phyloP scores from a whole-genome alignment of 2,329 filamentous ascomycete genomes.

The Fusarium redolens region DNA sequence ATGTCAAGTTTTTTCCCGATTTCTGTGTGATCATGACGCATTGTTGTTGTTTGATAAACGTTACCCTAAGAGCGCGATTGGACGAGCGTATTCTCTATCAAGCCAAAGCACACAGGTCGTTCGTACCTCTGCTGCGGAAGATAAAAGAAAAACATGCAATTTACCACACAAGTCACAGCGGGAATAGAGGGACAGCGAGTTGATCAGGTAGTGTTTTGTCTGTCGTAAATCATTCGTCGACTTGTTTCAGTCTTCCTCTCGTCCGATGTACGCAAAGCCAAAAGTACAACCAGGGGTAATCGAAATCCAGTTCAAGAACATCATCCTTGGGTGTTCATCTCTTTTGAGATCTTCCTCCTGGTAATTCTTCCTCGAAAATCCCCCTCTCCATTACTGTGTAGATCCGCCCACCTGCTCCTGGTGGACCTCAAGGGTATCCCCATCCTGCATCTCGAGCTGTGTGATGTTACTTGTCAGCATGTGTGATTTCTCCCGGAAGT shows the following conservation, averaged over 20 bases:
- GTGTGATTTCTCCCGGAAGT: not conserved
- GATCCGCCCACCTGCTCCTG: constrained; percentile 95
- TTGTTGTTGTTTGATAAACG: not conserved
- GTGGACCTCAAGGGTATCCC: constrained; percentile 95
- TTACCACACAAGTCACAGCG: not conserved
- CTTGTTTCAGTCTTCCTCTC: constrained; percentile 30
- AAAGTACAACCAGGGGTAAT: constrained; percentile 18
- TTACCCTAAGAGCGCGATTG: not conserved
- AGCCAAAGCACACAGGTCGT: not conserved
- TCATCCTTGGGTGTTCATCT: constrained; percentile 15
- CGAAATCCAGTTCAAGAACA: constrained; percentile 31
- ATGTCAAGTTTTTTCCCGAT: not conserved
- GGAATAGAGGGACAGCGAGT: not conserved
- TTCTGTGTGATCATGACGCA: not conserved
- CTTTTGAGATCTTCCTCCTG: constrained; percentile 1
- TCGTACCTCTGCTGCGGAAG: not conserved
- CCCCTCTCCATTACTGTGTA: constrained; percentile 15
- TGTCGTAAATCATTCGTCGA: constrained; percentile 43
- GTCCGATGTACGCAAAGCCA: constrained; percentile 40
- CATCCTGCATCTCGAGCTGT: constrained; percentile 96
- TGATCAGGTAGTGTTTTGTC: constrained; percentile 48
- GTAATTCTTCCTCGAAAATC: not conserved
- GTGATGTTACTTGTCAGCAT: constrained; percentile 18
- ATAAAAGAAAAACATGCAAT: not conserved
- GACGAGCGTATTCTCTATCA: not conserved